Evolutionary conservation across 495 filamentous ascomycete species (phyloP), one percentile per base, ranked within the genome.

Genomic region (Aspergillus haitiensis): DNA sequence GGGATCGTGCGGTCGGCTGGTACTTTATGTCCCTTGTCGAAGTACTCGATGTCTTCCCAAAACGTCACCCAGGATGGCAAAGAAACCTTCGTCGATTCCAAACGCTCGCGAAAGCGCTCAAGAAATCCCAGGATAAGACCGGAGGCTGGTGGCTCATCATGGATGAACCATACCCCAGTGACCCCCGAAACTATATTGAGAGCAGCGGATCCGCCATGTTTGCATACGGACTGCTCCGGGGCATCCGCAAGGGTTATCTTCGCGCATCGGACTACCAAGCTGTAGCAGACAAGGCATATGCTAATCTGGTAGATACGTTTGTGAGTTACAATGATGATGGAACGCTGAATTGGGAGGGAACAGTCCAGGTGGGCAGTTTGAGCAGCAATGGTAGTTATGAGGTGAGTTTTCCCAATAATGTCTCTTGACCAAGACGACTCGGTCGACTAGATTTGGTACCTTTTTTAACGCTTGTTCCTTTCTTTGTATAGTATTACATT

Each of bases 61-160:
- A 47, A 16, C 33, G 50, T 3, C 61, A 64, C 39, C 37, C 46
- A 1, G 56, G 61, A 15, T 60, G 50, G 44, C 42, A 56, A 3
- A 37, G 40, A 9, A 64, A 47, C 31, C 36, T 64, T 11, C n/a
- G 13, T 2, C 61, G 61, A 7, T 64, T 60, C 61, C 52, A 60
- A 15, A 18, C 33, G 5, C 61, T 64, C 16, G 61, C 61, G 2
- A 0, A 13, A 12, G 56, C 61, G 9, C 31, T 64, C 11, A 59
- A 60, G 35, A 31, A 52, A 12, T 15, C 46, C 3, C 61, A 64
- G 33, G 56, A 64, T 15, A 2, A 34, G n/a, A 52, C 52, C 36
- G 61, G 61, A 7, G 61, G 61, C 12, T 64, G 61, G 61, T 64
- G 52, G 45, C 52, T 64, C 4, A 60, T 64, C 56, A 56, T 60